Evolutionary conservation across 441 rosid genomes (phyloP), one percentile per base, ranked within the genome.

Genomic region (Brassica balearica): DNA sequence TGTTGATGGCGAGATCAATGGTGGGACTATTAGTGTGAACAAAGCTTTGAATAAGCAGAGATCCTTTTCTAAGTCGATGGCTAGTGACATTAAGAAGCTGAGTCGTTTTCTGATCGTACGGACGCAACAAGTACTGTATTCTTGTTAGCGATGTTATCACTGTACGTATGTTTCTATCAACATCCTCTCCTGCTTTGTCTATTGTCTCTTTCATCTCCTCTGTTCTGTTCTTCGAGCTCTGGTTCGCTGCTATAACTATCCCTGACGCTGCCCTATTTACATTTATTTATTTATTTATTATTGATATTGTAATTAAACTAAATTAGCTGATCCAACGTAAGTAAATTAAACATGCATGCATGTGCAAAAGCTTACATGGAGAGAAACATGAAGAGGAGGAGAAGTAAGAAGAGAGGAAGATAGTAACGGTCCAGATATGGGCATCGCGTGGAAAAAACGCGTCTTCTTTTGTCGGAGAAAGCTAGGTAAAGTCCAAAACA

Each of bases 281-380:
- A 5, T 15, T 11, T 22, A 19, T 59, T 59, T 10, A 6, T 25
- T 25, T 29, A n/a, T 29, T n/a, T n/a, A 62, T 12, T 62, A 12
- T 62, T 25, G 23, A 20, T 20, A 1, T 3, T 19, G 29, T 14
- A 38, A 19, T 19, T 19, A 19, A 12, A n/a, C 51, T 48, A 25
- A 48, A 48, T 19, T 19, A 12, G 55, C 6, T 4, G 6, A 12
- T 12, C 17, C 17, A 12, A 48, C 7, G 15, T 12, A 12, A 43
- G 12, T 43, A 10, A 11, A 43, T 10, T 43, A 43, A 43, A 43
- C 55, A 48, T 48, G 55, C 55, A 48, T 48, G 55, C 55, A 48
- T 51, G 56, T 51, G 56, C 56, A 51, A 56, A 60, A 8, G 80
- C 83, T 87, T 86, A 88, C 96, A 91, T 43, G 71, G 89, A 86